Evolutionary conservation across 179 eudicot genomes (phyloP), one percentile per base, ranked within the genome.

Genomic region (Beta corolliflora): DNA sequence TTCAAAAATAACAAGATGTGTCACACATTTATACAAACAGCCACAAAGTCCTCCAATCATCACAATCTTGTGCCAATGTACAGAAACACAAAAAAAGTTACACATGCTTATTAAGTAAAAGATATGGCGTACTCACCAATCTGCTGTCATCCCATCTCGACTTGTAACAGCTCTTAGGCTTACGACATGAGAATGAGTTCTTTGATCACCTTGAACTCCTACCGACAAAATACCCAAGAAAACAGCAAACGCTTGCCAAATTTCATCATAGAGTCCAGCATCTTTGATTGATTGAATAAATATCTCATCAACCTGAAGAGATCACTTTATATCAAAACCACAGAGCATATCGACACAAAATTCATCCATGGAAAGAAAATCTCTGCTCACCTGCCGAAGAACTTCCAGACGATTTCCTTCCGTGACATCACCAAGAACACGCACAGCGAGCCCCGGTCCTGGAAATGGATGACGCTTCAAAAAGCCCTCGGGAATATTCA

Each of bases 181-280:
- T 63, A 95, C 94, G 73, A 91, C 97, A 85, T 91, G 90, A 55
- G 96, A 91, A 83, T 94, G 92, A n/a, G 97, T 94, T 87, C 99
- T 91, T 81, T 92, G 96, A 88, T 95, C 99, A 73, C 99, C 99
- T 91, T 95, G 99, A 79, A 94, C 99, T 31, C 99, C 99, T 61
- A 94, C 98, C 53, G 98, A 87, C 79, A 86, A 85, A 68, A 92
- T 83, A 9, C 95, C 97, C 81, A 95, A 84, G 88, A 94, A 91
- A 52, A 95, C 99, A 58, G 94, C 98, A 84, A 94, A 95, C 46
- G 99, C 99, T 95, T 95, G 99, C 99, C 99, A 95, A 73, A 95
- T 95, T 1, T 85, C 76, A 81, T 95, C 99, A 82, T 95, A 95
- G 58, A 95, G 86, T 75, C 96, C 97, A 36, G 95, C 98, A 81